phyloP scores from a whole-genome alignment of 2,329 filamentous ascomycete species.

The Tolypocladium endophyticum region DNA sequence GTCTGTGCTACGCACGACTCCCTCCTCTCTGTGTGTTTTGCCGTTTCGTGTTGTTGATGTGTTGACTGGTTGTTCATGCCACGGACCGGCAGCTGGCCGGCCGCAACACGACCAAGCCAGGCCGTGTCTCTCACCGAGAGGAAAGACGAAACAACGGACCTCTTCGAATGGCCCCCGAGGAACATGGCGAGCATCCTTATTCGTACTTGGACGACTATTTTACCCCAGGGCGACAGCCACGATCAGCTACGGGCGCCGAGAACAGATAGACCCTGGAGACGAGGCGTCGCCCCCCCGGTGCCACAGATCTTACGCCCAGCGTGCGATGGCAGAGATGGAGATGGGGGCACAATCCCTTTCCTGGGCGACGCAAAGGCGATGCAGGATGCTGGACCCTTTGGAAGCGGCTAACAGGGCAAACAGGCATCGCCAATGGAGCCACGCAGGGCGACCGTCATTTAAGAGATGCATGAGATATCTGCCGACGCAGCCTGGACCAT shows the following conservation, averaged over 20 bases:
- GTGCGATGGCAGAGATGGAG: background rate
- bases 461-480: background rate
- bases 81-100: background rate
- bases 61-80: background rate
- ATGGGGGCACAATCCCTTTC: background rate
- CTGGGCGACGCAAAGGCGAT: background rate
- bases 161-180: background rate
- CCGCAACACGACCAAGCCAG: too few species aligned
- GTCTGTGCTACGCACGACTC: background rate
- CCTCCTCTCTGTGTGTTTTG: background rate
- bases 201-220: background rate
- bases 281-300: background rate
- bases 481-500: background rate
- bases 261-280: background rate
- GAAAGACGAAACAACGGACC: background rate
- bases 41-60: background rate
- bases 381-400: background rate
- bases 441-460: background rate
- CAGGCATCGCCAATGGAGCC: constrained; percentile 4
- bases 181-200: background rate
- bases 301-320: background rate
- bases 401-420: constrained; percentile 1
- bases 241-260: background rate
- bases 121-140: background rate
- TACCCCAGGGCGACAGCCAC: background rate